Evolutionary conservation across 345 rosid genomes (phyloP), one percentile per base, ranked within the genome.

Genomic region (Aquilaria malaccensis): DNA sequence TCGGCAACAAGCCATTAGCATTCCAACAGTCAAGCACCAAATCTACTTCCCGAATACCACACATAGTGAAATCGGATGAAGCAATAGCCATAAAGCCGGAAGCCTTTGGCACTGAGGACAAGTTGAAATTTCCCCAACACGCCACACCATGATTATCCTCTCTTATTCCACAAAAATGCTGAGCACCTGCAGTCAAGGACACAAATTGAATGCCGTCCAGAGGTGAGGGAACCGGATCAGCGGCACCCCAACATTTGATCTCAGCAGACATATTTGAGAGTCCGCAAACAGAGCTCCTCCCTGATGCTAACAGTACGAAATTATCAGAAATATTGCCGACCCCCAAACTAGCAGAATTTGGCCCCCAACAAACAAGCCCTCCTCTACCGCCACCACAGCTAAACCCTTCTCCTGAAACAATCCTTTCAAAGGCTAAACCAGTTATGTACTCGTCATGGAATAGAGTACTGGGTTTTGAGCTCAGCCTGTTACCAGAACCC

Each of bases 1-100:
- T 58, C 0, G 73, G 72, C 0, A 74, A 67, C 9, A 83, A 75
- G 10, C 79, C 81, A 64, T 83, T 70, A 33, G 73, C 71, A 65
- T 79, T 70, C 99, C 99, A 94, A 50, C 95, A 89, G 74, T 86
- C 96, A 49, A 86, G 82, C 70, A 94, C 92, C 64, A 94, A 74
- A 69, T 94, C 97, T 62, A 70, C 80, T 77, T 90, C 99, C 73
- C 88, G 70, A 1, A 87, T 89, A 50, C 90, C 99, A 55, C 97
- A 86, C 0, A 82, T 80, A 10, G 84, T 73, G 73, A 69, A 86
- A 69, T 87, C 97, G 56, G 97, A 85, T 0, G 97, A 94, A 74
- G 99, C 99, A 49, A 94, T 79, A 0, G 99, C 90, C 57, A 77
- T 69, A 62, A 89, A 89, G 12, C 97, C 99, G 15, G 88, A 78